Evolutionary conservation across 805 yeast genomes (phyloP), one percentile per base, ranked within the genome.

Genomic region (Yarrowia porcina): DNA sequence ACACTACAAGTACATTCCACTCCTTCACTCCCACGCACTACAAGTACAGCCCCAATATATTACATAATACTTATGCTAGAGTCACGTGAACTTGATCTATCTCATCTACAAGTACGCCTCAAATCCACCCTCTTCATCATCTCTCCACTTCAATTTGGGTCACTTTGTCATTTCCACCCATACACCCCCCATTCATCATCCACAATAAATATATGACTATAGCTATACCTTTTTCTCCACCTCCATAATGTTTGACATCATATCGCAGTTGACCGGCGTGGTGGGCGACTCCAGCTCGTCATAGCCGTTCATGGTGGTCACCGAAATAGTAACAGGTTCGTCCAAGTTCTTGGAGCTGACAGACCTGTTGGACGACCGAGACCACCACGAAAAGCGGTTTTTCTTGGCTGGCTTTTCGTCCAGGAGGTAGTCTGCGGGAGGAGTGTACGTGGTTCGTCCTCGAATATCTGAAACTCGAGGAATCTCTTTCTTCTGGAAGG

Each of bases 231-330:
- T 52, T 11, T 52, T 52, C 21, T 35, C 59, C 2, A 52, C 35
- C 18, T 52, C 59, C 13, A 20, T 17, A 13, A 36, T 3, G 13
- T 36, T 52, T 23, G 30, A 25, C 59, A 52, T 35, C 23, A 52
- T 52, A 17, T 25, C 59, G 3, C 21, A 4, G 20, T 49, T 17
- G 5, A 52, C 32, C 18, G 59, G 42, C 12, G 59, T 35, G 0
- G 59, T 52, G 25, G 59, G 59, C 30, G 59, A 36, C 13, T 52
- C 59, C 44, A 52, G 33, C 6, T 18, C 39, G 15, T 52, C 59
- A 8, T 17, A 25, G 5, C 17, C 42, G 10, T 17, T 35, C 20
- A 35, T 8, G 13, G 17, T 18, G 1, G 59, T 52, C 15, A 52
- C 15, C 2, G 59, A 52, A 1, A 52, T 30, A 2, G 38, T 36